These are phyloP conservation scores for Stentor coeruleus DNA, from an alignment of 73 alveolate species.

Conservation along the genomic window DNA sequence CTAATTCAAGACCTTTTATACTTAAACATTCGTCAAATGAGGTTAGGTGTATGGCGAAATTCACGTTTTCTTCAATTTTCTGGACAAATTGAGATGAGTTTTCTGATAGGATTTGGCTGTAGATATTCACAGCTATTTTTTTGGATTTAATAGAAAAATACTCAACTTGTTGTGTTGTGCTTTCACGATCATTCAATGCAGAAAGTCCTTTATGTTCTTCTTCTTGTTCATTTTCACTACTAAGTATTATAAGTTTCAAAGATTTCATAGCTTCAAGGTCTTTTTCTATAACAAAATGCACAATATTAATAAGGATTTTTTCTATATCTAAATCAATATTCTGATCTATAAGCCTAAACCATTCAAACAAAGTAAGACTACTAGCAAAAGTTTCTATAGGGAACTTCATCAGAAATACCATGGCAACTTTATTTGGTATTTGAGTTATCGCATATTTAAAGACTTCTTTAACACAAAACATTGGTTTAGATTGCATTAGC, in stretches of 20 bases:
- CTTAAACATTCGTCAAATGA: not conserved
- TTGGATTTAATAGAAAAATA: not conserved
- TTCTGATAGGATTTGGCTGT: not conserved
- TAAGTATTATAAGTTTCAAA: not conserved
- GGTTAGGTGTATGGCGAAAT: not conserved
- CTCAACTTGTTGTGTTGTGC: not conserved
- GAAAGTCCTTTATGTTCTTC: constrained; percentile 18
- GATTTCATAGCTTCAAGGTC: not conserved
- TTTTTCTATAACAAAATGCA: not conserved
- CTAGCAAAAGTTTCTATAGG: not conserved
- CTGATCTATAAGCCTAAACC: not conserved
- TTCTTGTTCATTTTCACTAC: not conserved
- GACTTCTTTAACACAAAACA: not conserved
- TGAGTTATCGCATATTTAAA: not conserved
- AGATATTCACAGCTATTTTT: not conserved
- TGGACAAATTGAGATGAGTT: not conserved
- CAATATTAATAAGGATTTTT: not conserved
- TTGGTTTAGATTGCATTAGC: not conserved
- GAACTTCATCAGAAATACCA: not conserved
- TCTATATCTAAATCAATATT: not conserved
- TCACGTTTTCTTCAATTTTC: not conserved
- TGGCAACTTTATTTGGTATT: not conserved
- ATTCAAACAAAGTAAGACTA: not conserved
- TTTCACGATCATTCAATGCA: constrained; percentile 3
- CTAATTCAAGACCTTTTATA: not conserved